A percentile compares a stretch with the other conserved stretches of the same genome.
phyloP scores from a whole-genome alignment of 2,329 filamentous ascomycete species.

The Dactylellina drechsleri region DNA sequence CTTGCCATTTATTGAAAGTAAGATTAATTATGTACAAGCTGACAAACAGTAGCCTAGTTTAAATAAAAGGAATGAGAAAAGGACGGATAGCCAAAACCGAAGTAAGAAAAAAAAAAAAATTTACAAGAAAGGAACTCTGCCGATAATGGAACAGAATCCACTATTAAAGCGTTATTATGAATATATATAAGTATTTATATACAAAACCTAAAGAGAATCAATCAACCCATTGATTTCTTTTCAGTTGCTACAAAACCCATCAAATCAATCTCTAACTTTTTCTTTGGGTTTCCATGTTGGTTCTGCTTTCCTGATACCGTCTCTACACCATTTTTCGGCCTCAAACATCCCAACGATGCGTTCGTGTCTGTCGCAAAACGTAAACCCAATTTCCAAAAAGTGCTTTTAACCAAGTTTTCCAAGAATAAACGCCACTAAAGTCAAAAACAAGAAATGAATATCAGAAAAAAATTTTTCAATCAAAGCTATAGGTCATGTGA shows the following conservation, averaged over 20 bases:
- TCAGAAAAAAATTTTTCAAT: not conserved
- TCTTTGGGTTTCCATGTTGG: not conserved
- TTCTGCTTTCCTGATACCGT: not conserved
- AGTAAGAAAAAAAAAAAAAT: not conserved
- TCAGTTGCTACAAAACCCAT: not conserved
- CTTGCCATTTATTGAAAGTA: not conserved
- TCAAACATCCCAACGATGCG: not conserved
- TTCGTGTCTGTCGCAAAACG: not conserved
- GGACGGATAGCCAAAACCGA: not conserved
- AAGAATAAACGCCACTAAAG: not conserved
- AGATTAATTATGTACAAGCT: not conserved
- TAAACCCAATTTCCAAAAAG: constrained; percentile 1
- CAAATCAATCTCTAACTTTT: not conserved
- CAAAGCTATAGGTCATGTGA: not conserved
- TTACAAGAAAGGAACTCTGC: not conserved
- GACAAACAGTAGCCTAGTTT: too few relatives aligned
- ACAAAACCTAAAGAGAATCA: not conserved
- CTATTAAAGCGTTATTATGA: too few relatives aligned
- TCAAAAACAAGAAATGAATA: not conserved
- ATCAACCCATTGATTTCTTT: not conserved
- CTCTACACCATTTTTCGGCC: not conserved
- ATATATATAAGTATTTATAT: too few relatives aligned
- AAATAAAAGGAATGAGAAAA: not conserved
- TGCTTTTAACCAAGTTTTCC: constrained; percentile 1
- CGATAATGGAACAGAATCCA: not conserved